phyloP scores from a whole-genome alignment of 306 rosid species.

The Dicorynia guianensis region DNA sequence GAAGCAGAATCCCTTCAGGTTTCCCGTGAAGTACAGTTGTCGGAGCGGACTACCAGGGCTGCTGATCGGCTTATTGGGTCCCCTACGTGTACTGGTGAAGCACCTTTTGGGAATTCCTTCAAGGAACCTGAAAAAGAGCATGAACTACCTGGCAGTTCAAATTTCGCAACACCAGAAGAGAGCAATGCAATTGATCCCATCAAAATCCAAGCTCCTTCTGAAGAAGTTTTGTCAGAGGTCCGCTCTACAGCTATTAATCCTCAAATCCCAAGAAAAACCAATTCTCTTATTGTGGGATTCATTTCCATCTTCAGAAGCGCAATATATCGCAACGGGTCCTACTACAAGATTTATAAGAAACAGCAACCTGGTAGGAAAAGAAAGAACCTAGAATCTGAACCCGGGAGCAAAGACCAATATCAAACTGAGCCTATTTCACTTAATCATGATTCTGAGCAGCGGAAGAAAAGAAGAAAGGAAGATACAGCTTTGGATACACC shows the following conservation, averaged over 20 bases:
- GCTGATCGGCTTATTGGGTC: conserved; percentile 33
- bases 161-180: conserved; percentile 41
- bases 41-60: conserved; percentile 40
- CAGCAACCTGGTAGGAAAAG: conserved; percentile 59
- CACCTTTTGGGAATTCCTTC: conserved; percentile 36
- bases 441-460: conserved; percentile 40
- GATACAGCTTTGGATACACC: conserved; percentile 21
- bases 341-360: conserved; percentile 44
- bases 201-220: conserved; percentile 50
- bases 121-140: conserved; percentile 34
- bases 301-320: conserved; percentile 62
- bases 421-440: conserved; percentile 30
- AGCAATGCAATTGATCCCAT: conserved; percentile 48
- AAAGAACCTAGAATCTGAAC: conserved; percentile 52
- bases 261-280: conserved; percentile 29
- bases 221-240: conserved; percentile 52
- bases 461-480: conserved; percentile 42
- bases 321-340: conserved; percentile 54
- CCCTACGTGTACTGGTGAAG: conserved; percentile 35
- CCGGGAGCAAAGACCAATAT: conserved; percentile 38
- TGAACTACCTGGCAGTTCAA: conserved; percentile 38
- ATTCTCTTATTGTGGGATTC: conserved; percentile 50
- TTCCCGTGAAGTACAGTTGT: conserved; percentile 35
- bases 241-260: conserved; percentile 58
- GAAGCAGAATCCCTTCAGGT: conserved; percentile 40